phyloP scores from a whole-genome alignment of 306 rosid genomes.

The Cucurbita pepo region DNA sequence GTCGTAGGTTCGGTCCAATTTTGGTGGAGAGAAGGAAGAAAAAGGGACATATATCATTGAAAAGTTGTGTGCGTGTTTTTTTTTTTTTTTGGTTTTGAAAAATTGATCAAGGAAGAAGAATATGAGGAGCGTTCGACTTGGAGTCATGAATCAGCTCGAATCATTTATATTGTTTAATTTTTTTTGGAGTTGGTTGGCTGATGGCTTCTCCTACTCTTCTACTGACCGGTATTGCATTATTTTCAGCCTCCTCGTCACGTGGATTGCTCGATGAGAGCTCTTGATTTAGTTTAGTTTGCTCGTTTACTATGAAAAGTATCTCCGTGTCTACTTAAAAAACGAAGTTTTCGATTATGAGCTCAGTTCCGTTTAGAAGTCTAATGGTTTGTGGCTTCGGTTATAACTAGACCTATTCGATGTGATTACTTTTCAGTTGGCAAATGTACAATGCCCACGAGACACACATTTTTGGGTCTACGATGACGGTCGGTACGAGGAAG shows the following conservation, averaged over 20 bases:
- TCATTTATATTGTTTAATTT: background rate
- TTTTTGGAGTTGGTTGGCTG: background rate
- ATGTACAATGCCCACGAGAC: slow-evolving; percentile 97
- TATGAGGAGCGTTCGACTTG: background rate
- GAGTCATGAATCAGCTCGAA: background rate
- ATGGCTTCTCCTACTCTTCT: background rate
- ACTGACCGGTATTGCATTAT: background rate
- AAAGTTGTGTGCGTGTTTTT: background rate
- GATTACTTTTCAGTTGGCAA: slow-evolving; percentile 55
- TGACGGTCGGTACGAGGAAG: slow-evolving; percentile 96
- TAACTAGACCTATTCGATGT: slow-evolving; percentile 3
- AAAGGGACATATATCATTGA: background rate
- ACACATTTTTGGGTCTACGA: slow-evolving; percentile 99
- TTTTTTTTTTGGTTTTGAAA: background rate
- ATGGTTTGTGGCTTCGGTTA: background rate
- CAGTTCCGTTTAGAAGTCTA: background rate
- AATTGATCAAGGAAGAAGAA: background rate
- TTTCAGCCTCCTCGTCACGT: background rate
- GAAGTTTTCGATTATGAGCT: background rate
- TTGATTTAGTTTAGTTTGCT: background rate
- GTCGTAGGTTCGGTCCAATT: no score
- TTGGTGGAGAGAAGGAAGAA: no score
- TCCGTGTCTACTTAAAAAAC: background rate
- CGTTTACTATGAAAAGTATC: background rate
- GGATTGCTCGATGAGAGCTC: background rate